These are phyloP conservation scores for Carpinus viminea DNA, from an alignment of 306 rosid species.

Conservation along the genomic window DNA sequence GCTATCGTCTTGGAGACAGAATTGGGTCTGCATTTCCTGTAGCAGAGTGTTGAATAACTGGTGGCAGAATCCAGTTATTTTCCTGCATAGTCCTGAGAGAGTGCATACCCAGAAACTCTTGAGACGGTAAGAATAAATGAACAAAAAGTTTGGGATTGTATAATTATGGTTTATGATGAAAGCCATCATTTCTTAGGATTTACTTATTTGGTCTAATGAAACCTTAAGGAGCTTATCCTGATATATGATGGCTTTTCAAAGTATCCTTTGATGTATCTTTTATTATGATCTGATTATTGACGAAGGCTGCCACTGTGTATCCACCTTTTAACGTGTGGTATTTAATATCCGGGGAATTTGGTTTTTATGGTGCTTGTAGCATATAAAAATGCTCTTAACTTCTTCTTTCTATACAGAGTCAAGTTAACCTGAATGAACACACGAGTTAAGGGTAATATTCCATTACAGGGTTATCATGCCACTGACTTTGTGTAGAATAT, in stretches of 20 bases:
- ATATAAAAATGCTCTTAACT: not conserved
- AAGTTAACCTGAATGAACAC: not conserved
- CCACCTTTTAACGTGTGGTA: not conserved
- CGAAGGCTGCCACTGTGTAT: not conserved
- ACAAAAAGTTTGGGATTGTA: not conserved
- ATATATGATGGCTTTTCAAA: not conserved
- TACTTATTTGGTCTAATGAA: not conserved
- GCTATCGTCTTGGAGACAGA: slow-evolving; percentile 63
- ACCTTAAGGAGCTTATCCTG: not conserved
- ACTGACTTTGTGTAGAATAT: not conserved
- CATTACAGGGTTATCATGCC: not conserved
- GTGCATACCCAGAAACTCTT: slow-evolving; percentile 5
- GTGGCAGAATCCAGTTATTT: slow-evolving; percentile 11
- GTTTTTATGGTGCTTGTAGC: not conserved
- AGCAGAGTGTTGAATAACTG: slow-evolving; percentile 55
- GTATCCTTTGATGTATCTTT: not conserved
- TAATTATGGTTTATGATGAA: not conserved
- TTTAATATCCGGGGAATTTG: not conserved
- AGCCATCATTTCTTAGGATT: not conserved
- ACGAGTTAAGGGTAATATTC: not conserved
- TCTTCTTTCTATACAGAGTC: not conserved
- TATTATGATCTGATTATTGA: not conserved
- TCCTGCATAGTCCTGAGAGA: slow-evolving; percentile 2
- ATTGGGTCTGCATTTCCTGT: slow-evolving; percentile 86
- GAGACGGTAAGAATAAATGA: too few relatives aligned